A percentile compares a stretch with the other conserved stretches of the same genome.
These are phyloP conservation scores for Globisporangium takayamanum DNA, from an alignment of 352 stramenopile species.

Conservation along the genomic window DNA sequence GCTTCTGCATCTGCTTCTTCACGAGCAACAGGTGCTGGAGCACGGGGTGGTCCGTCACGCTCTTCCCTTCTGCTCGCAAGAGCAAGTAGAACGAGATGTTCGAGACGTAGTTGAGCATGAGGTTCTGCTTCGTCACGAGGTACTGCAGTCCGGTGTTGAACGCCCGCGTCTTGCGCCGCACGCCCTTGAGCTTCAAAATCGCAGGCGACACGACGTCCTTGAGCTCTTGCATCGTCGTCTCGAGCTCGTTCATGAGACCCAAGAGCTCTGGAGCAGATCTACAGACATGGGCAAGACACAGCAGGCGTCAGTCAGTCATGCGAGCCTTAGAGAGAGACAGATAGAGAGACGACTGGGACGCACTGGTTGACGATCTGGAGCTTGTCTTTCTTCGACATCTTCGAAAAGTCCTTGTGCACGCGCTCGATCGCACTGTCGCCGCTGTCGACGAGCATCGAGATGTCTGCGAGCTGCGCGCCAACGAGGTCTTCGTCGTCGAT, in stretches of 20 bases:
- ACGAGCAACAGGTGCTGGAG: constrained; percentile 66
- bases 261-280: constrained; percentile 68
- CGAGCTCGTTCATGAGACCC: constrained; percentile 59
- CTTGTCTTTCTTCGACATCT: constrained; percentile 85
- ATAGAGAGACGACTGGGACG: constrained; percentile 6
- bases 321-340: background rate
- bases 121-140: constrained; percentile 71
- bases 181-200: constrained; percentile 65
- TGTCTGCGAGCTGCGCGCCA: constrained; percentile 64
- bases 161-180: constrained; percentile 44
- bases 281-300: background rate
- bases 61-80: constrained; percentile 73
- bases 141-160: constrained; percentile 68
- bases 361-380: constrained; percentile 83
- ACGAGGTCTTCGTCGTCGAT: constrained; percentile 68
- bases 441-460: constrained; percentile 58
- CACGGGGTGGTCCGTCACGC: constrained; percentile 69
- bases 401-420: constrained; percentile 78
- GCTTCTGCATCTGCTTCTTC: constrained; percentile 71
- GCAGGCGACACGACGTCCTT: constrained; percentile 59
- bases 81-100: constrained; percentile 88
- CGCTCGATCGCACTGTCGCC: constrained; percentile 47
- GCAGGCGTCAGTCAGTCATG: background rate
- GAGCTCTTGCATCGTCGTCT: constrained; percentile 58
- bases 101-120: constrained; percentile 79